A percentile compares a stretch with the other conserved stretches of the same genome.
Conservation (phyloP, 2,329 filamentous ascomycete species). For the Botrytis elliptica region DNA sequence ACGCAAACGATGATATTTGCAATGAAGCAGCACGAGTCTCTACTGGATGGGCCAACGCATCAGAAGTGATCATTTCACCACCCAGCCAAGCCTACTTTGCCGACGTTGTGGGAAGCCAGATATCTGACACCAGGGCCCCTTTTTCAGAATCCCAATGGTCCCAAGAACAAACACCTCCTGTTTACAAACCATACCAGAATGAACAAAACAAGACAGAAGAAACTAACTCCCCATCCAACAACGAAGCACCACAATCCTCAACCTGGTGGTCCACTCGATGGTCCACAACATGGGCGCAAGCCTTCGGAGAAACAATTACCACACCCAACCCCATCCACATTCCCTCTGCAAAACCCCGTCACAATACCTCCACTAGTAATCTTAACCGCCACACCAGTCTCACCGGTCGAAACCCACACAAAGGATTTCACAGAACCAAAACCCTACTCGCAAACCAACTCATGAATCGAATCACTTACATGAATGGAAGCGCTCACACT, state of each 20-base stretch:
- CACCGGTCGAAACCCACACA: neutral
- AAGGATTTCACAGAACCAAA: neutral
- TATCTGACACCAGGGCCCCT: neutral
- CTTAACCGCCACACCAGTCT: neutral
- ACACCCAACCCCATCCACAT: neutral
- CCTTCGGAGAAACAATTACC: neutral
- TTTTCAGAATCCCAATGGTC: neutral
- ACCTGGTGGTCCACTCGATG: neutral
- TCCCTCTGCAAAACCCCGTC: neutral
- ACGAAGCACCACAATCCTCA: neutral
- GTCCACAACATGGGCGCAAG: neutral
- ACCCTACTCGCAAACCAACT: neutral
- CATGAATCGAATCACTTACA: neutral
- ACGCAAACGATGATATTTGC: neutral
- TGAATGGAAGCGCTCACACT: neutral
- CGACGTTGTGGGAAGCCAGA: neutral
- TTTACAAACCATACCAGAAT: neutral
- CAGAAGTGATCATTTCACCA: neutral
- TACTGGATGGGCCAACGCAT: neutral
- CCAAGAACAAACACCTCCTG: neutral
- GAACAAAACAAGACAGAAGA: neutral
- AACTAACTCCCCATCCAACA: accelerated
- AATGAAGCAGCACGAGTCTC: neutral
- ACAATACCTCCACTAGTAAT: neutral
- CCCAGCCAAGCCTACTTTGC: neutral